These are phyloP conservation scores for Talaromyces stipitatus DNA, from an alignment of 495 filamentous ascomycete genomes.

Conservation along the genomic window DNA sequence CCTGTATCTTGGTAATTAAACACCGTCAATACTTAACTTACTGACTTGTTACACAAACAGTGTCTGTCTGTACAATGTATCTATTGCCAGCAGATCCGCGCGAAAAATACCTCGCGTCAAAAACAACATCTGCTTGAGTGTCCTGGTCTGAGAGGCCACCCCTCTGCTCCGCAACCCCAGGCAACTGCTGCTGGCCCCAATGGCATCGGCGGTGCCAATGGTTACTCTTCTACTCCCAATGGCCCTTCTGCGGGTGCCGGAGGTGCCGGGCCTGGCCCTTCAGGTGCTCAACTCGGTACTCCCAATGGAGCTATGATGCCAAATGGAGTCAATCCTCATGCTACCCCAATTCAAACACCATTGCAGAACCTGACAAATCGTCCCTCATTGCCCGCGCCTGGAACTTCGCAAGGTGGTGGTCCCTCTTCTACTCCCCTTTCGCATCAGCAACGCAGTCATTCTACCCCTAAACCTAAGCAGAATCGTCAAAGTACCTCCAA, in stretches of 20 bases:
- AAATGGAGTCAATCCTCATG: slow-evolving; percentile 40
- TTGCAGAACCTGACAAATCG: slow-evolving; percentile 32
- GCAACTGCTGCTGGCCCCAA: slow-evolving; percentile 31
- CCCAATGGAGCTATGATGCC: slow-evolving; percentile 35
- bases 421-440: slow-evolving; percentile 24
- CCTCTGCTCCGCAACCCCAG: slow-evolving; percentile 36
- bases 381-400: slow-evolving; percentile 31
- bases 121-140: slow-evolving; percentile 50
- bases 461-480: slow-evolving; percentile 36
- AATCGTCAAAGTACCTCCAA: slow-evolving; percentile 20
- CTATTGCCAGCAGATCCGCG: slow-evolving; percentile 51
- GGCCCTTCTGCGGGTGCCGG: slow-evolving; percentile 27
- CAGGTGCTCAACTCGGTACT: slow-evolving; percentile 24
- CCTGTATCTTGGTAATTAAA: slow-evolving; percentile 30
- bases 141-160: slow-evolving; percentile 40
- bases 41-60: slow-evolving; percentile 21
- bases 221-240: slow-evolving; percentile 40
- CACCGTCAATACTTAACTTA: slow-evolving; percentile 10
- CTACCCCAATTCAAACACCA: slow-evolving; percentile 37
- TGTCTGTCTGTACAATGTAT: slow-evolving; percentile 54
- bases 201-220: slow-evolving; percentile 36
- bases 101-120: slow-evolving; percentile 52
- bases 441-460: slow-evolving; percentile 10
- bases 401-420: slow-evolving; percentile 18
- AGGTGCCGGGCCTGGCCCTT: slow-evolving; percentile 24